Conservation (phyloP, 129 eudicot species). For the Artemisia argyi region DNA sequence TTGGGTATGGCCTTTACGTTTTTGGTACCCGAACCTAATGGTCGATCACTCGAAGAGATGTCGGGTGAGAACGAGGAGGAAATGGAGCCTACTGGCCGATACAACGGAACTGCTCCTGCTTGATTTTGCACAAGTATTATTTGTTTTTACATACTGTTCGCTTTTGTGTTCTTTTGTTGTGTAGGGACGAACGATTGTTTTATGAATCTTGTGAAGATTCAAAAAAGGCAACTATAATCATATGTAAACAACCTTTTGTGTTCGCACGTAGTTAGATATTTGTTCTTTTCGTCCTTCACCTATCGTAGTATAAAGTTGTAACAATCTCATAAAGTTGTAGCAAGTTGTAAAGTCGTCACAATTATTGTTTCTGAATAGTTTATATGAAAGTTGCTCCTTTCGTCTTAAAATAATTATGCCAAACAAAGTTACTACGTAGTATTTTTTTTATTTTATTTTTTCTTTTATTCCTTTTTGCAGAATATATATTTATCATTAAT, state of each 20-base stretch:
- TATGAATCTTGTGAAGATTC: slow-evolving; percentile 22
- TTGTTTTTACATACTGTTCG: neutral
- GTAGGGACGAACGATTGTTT: slow-evolving; percentile 12
- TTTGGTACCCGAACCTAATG: slow-evolving; percentile 66
- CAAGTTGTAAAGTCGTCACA: neutral
- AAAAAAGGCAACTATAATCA: slow-evolving; percentile 2
- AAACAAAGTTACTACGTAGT: no score
- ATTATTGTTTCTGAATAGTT: slow-evolving; percentile 1
- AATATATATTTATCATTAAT: no score
- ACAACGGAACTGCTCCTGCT: slow-evolving; percentile 40
- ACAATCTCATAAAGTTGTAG: neutral
- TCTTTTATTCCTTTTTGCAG: no score
- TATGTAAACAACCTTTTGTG: neutral
- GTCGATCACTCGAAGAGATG: slow-evolving; percentile 55
- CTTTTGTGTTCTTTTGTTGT: neutral
- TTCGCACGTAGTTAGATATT: neutral
- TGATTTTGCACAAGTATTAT: slow-evolving; percentile 18
- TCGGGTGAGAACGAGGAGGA: slow-evolving; percentile 48
- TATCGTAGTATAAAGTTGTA: neutral
- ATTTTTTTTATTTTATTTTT: no score
- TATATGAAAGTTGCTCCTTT: neutral
- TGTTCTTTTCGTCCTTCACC: neutral
- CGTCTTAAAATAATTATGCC: no score
- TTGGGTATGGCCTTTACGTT: slow-evolving; percentile 55
- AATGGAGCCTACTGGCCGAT: neutral